Base-by-base conservation (phyloP, 2,329 filamentous ascomycete genomes). In the Aspergillus quadricinctus region DNA sequence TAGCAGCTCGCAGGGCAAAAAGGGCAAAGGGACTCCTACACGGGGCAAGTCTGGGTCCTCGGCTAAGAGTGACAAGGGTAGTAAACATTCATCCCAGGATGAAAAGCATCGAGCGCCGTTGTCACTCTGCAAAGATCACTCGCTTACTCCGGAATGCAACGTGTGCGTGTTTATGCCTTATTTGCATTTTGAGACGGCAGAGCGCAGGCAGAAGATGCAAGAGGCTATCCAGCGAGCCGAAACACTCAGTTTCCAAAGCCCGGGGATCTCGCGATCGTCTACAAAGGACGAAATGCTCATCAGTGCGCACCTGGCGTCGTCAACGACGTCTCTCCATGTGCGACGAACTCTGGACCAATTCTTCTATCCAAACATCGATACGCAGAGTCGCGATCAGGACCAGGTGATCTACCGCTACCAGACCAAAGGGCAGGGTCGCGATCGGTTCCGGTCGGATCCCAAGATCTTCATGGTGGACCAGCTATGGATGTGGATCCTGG, bases 401-500 rank as follows among this genome's bases (percentile, higher is more conserved):
- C 85, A 88, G 66, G 85, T 88, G 1, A 83, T 88, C 0, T 86
- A 83, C 64, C 78, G 85, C 10, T 87, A 87, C 61, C 78, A 80
- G 60, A 74, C 70, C 35, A 74, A 75, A 45, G 65, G 65, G 6
- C 65, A 67, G 8, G 70, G 66, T 7, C 61, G 62, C 19, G 67
- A 66, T 17, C 65, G 66, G 68, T 72, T 70, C 1, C 60, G 54
- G 3, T 60, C 57, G 3, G 81, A 84, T 54, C 77, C 78, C 1
- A 86, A 86, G 58, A 80, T 87, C 2, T 86, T 86, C 66, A 87
- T 87, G 84, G 85, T 88, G 0, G 85, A 88, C 65, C 85, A 88
- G 62, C 72, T 88, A 1, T 88, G 85, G 85, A 80, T 88, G 66
- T 87, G 83, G 82, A 77, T 86, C 3, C 65, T 88, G 1, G 73